Base-by-base conservation (phyloP, 225 moss, liverwort and hornwort genomes). In the Marchantia paleacea region DNA sequence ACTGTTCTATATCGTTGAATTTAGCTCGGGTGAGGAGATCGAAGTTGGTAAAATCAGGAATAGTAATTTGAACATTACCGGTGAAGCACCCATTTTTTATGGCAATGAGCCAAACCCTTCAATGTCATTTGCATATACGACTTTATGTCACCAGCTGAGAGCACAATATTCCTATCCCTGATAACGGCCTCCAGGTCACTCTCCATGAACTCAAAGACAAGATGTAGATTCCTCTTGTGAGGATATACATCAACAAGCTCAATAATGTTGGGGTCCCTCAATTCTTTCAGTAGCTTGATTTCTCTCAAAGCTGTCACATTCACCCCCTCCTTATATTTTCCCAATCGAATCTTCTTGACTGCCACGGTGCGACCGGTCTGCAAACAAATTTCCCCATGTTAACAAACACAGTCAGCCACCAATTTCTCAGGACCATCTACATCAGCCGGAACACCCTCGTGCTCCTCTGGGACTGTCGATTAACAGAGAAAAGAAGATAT, bases 71-170 rank as follows among this genome's bases (percentile, higher is more conserved):
- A 68, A 30, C 9, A 62, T 77, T 69, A 99, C 99, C 95, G 90
- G 83, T 99, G 99, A 81, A 99, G 92, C 72, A 99, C 93, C 99
- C 99, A 99, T 87, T 94, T 99, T 83, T 92, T 94, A 20, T 99
- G 99, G 79, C 99, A 99, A 75, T 95, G 92, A 67, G 92, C 89
- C 72, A 99, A 91, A 22, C 99, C 99, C 85, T 91, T 93, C 39
- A 99, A 91, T 13, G 95, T 92, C 99, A 99, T 99, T 78, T 95
- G 95, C 94, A 99, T 99, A 81, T 99, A 99, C 6, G 99, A 92
- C 89, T 99, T 99, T 31, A 89, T 90, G 81, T 99, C 95, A 2
- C 95, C 94, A 82, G 99, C 92, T 24, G 99, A 99, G 28, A 99
- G 91, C 75, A 94, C 91, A 57, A 95, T 92, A 80, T 92, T 94